Conservation (phyloP, 2,329 filamentous ascomycete species). For the Stylonectria norvegica region DNA sequence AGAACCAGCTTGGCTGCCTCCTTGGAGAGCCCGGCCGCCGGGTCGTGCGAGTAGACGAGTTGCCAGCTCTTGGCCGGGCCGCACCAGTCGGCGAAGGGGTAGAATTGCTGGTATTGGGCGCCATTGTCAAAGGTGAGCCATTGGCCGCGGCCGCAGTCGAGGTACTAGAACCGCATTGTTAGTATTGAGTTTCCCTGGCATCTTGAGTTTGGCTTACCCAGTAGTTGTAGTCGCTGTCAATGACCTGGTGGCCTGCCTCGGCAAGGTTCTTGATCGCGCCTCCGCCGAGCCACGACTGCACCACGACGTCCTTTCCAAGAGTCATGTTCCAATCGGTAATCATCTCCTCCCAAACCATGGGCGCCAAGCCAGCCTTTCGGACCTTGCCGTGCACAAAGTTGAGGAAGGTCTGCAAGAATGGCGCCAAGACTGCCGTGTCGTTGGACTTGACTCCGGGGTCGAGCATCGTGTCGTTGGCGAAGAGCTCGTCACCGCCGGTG, state of each 20-base stretch:
- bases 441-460: slow-evolving; percentile 71
- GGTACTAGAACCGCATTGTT: slow-evolving; percentile 52
- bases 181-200: slow-evolving; percentile 5
- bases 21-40: slow-evolving; percentile 58
- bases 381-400: slow-evolving; percentile 66
- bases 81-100: slow-evolving; percentile 80
- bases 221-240: slow-evolving; percentile 73
- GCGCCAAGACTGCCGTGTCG: slow-evolving; percentile 60
- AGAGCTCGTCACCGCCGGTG: slow-evolving; percentile 84
- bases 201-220: slow-evolving; percentile 54
- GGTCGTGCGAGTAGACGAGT: slow-evolving; percentile 77
- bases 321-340: slow-evolving; percentile 73
- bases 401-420: slow-evolving; percentile 75
- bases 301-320: slow-evolving; percentile 65
- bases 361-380: slow-evolving; percentile 60
- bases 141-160: slow-evolving; percentile 78
- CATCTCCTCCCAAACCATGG: slow-evolving; percentile 89
- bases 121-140: slow-evolving; percentile 71
- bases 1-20: slow-evolving; percentile 65
- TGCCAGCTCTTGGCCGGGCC: slow-evolving; percentile 77
- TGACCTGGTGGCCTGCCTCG: slow-evolving; percentile 62
- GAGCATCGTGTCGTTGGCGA: slow-evolving; percentile 61
- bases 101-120: slow-evolving; percentile 48
- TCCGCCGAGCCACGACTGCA: slow-evolving; percentile 75
- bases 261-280: slow-evolving; percentile 59